Conservation (phyloP, 179 eudicot genomes). For the Silene coronaria region DNA sequence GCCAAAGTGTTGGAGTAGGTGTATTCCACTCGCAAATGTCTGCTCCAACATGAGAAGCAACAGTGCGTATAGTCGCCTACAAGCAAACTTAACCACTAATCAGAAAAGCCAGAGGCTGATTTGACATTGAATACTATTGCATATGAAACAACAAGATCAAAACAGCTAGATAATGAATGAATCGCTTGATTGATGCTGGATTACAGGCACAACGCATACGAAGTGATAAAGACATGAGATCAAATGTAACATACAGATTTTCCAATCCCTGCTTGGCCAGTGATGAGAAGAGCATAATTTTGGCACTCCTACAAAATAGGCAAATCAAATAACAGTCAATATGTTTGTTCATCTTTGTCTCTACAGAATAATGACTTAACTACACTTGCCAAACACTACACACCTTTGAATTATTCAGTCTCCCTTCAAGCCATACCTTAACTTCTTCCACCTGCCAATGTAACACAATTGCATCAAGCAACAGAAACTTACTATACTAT, state of each 20-base stretch:
- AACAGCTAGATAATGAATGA: neutral
- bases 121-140: neutral
- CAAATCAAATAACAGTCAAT: neutral
- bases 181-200: neutral
- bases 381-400: neutral
- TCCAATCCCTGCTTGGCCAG: conserved; percentile 91
- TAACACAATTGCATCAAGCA: conserved; percentile 6
- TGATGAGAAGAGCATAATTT: conserved; percentile 60
- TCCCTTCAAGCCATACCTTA: conserved; percentile 67
- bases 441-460: conserved; percentile 85
- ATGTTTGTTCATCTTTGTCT: neutral
- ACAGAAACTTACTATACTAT: neutral
- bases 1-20: conserved; percentile 95
- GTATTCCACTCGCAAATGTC: conserved; percentile 82
- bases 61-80: conserved; percentile 66
- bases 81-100: conserved; percentile 10
- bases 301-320: conserved; percentile 37
- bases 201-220: neutral
- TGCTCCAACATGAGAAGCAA: conserved; percentile 74
- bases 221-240: neutral
- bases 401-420: conserved; percentile 49
- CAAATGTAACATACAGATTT: conserved; percentile 68
- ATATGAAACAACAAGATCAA: neutral
- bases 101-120: conserved; percentile 6
- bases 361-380: neutral